Conservation (phyloP, 345 rosid species). For the Excoecaria cochinchinensis region DNA sequence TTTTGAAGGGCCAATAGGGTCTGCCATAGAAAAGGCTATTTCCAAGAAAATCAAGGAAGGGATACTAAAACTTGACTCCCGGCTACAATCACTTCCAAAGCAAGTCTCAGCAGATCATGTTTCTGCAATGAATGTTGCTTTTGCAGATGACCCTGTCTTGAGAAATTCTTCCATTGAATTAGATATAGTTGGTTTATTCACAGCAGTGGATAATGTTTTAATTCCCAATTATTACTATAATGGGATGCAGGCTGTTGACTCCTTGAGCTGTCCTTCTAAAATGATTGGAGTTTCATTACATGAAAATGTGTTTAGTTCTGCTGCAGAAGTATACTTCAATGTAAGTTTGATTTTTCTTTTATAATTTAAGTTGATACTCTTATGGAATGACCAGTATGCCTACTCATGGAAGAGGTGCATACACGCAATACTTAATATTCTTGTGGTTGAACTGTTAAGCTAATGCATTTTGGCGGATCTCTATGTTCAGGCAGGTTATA, state of each 20-base stretch:
- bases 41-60: constrained; percentile 51
- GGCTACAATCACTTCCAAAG: constrained; percentile 66
- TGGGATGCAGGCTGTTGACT: constrained; percentile 22
- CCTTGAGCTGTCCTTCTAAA: constrained; percentile 23
- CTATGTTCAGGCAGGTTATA: constrained; percentile 52
- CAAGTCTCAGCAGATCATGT: constrained; percentile 39
- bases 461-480: constrained; percentile 6
- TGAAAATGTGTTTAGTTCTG: constrained; percentile 60
- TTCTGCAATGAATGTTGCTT: constrained; percentile 63
- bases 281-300: constrained; percentile 55
- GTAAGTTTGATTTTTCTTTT: constrained; percentile 38
- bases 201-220: constrained; percentile 25
- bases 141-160: constrained; percentile 47
- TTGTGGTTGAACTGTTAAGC: constrained; percentile 5
- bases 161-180: constrained; percentile 51
- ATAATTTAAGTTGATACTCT: neutral
- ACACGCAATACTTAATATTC: neutral
- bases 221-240: constrained; percentile 18
- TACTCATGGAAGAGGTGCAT: neutral
- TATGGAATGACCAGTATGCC: neutral
- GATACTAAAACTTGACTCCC: constrained; percentile 54
- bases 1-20: constrained; percentile 49
- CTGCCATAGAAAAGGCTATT: constrained; percentile 53
- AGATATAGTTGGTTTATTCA: constrained; percentile 53
- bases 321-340: constrained; percentile 60